Conservation (phyloP, 2,329 filamentous ascomycete genomes). For the Drechmeria coniospora region DNA sequence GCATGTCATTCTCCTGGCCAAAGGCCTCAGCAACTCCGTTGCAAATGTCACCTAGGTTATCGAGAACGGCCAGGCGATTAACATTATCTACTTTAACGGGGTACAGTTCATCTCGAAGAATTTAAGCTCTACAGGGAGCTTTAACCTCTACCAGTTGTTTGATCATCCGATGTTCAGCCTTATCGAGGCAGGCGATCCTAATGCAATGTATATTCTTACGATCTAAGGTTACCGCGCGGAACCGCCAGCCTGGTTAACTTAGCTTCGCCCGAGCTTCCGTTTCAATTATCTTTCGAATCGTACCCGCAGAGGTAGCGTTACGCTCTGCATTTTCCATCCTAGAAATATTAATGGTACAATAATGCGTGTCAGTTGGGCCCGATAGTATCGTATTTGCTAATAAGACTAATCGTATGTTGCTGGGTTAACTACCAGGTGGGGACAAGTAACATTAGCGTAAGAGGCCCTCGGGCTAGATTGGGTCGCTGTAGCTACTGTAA, state of each 20-base stretch:
- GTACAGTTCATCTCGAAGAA: constrained; percentile 6
- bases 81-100: constrained; percentile 11
- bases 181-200: background rate
- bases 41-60: constrained; percentile 7
- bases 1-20: constrained; percentile 9
- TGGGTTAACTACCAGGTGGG: background rate
- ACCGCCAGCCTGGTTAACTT: background rate
- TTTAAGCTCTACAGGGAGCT: background rate
- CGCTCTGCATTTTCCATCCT: background rate
- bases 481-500: background rate
- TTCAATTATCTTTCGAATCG: background rate
- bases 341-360: background rate
- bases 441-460: background rate
- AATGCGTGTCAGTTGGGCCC: background rate
- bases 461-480: background rate
- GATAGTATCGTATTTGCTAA: background rate
- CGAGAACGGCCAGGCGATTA: constrained; percentile 7
- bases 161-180: background rate
- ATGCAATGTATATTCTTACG: background rate
- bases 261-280: background rate
- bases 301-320: background rate
- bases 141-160: background rate
- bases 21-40: constrained; percentile 6
- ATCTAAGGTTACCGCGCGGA: background rate
- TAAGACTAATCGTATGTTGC: background rate